A percentile compares a stretch with the other conserved stretches of the same genome.
Evolutionary conservation across 192 early-diverging fungal species (phyloP).

Genomic region (Dimargaris xerosporica): DNA sequence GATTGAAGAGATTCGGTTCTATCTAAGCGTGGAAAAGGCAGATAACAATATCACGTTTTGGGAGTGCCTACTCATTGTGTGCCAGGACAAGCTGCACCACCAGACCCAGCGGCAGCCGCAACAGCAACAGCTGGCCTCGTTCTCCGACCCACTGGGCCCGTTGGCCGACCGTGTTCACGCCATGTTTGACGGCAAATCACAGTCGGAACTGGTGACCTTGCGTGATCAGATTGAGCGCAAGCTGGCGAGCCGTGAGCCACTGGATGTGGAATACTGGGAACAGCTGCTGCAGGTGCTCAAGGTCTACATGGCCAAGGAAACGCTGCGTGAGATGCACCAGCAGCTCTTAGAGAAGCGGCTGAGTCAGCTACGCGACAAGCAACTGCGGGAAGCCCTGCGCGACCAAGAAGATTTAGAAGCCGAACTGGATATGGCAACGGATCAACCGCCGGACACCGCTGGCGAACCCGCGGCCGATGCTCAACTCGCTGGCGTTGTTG

Average conservation of each 20-base stretch:
- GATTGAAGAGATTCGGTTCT: slow-evolving; percentile 75
- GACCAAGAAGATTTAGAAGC: slow-evolving; percentile 34
- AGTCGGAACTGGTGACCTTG: slow-evolving; percentile 51
- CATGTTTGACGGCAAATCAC: slow-evolving; percentile 58
- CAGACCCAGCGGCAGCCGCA: slow-evolving; percentile 10
- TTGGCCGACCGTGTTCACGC: slow-evolving; percentile 46
- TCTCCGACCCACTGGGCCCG: slow-evolving; percentile 14
- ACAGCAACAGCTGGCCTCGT: slow-evolving; percentile 11
- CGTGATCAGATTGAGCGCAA: slow-evolving; percentile 62
- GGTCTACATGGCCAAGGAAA: slow-evolving; percentile 68
- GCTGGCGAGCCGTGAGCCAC: slow-evolving; percentile 41
- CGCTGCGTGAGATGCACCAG: slow-evolving; percentile 56
- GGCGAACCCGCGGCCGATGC: background rate
- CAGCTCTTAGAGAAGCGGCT: slow-evolving; percentile 55
- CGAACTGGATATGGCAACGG: slow-evolving; percentile 29
- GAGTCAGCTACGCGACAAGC: slow-evolving; percentile 46
- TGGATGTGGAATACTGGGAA: slow-evolving; percentile 97
- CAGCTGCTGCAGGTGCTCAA: slow-evolving; percentile 52
- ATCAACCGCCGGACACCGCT: slow-evolving; percentile 16
- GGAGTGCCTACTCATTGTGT: slow-evolving; percentile 68
- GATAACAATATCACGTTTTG: slow-evolving; percentile 68
- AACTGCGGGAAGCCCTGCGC: slow-evolving; percentile 35
- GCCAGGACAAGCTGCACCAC: slow-evolving; percentile 46
- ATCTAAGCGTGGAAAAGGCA: slow-evolving; percentile 68
- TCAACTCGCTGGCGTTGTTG: background rate